phyloP scores from a whole-genome alignment of 1,284 basidiomycete species.

The Singerocomus inundabilis region DNA sequence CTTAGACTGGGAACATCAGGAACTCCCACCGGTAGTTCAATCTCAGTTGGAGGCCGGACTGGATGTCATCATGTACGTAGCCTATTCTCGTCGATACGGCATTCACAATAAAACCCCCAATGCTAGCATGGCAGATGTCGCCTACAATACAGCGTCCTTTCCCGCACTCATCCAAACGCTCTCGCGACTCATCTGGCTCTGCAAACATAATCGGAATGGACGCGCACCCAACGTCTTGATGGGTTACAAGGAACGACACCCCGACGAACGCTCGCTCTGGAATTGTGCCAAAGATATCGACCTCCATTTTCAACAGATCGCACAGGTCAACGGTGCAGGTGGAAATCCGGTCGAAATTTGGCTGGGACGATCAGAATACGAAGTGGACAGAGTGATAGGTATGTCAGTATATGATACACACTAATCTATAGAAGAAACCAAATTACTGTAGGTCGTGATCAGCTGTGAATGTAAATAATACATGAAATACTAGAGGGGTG shows the following conservation, averaged over 20 bases:
- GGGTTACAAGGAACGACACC: conserved; percentile 82
- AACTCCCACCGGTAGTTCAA: conserved; percentile 48
- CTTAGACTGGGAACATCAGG: conserved; percentile 72
- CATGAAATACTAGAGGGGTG: conserved; percentile 52
- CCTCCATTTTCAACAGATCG: conserved; percentile 55
- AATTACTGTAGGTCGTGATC: not conserved
- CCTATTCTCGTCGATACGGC: not conserved
- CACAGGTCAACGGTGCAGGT: conserved; percentile 51
- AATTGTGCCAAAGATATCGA: conserved; percentile 49
- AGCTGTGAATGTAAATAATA: conserved; percentile 7
- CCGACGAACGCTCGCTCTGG: conserved; percentile 73
- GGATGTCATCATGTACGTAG: conserved; percentile 56
- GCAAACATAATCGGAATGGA: conserved; percentile 8
- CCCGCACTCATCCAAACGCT: conserved; percentile 62
- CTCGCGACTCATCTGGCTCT: conserved; percentile 40
- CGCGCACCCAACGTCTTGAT: conserved; percentile 55
- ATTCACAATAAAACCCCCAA: no score
- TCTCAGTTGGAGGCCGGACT: conserved; percentile 42
- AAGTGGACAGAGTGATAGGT: conserved; percentile 3
- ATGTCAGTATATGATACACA: conserved; percentile 12
- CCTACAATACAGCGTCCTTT: conserved; percentile 86
- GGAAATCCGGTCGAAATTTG: conserved; percentile 73
- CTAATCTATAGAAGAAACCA: not conserved
- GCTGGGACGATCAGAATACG: conserved; percentile 38
- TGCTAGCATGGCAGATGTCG: conserved; percentile 82